Evolutionary conservation across 2,329 filamentous ascomycete genomes (phyloP), one percentile per base, ranked within the genome.

Genomic region (Orbilia brochopaga): DNA sequence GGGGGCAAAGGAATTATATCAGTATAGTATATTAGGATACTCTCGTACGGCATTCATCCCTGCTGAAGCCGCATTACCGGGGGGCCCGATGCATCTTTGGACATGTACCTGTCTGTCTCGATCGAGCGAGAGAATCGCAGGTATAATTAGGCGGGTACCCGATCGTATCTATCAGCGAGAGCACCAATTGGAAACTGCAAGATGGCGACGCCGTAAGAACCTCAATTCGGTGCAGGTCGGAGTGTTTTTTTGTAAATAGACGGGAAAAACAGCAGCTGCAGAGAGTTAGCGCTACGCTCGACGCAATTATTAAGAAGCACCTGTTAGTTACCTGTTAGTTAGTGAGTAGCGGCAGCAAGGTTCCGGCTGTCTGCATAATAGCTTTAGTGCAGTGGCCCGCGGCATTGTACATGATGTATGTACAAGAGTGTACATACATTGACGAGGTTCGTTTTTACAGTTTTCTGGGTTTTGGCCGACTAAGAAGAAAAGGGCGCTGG

Each of bases 401-500:
- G 42, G 59, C 60, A 72, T 58, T 72, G 60, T 65, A 72, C 58
- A 64, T 63, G 50, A 46, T 17, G 27, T 42, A 58, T 50, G 59
- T 60, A 70, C 46, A 32, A 30, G n/a, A 24, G 19, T 48, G 44
- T 48, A 48, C 19, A 10, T 48, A 48, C 19, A 10, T 67, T 24
- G 44, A 52, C 35, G 32, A 23, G 57, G 24, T 55, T 27, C 35
- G 7, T 58, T 42, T 57, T 21, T 11, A 52, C 52, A 55, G 21
- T 65, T 57, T 72, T 72, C 67, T 72, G 60, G 67, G 67, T 72
- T 72, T 70, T 70, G 27, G 59, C 59, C 3, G 50, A 50, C 44
- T 53, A 35, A 13, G 11, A 35, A 23, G 50, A 53, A 53, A 35
- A 35, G 23, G 48, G 48, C 13, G 48, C 8, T 52, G 44, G 44